Evolutionary conservation across 305 asterid species (phyloP), one percentile per base, ranked within the genome.

Genomic region (Fraxinus sp.): DNA sequence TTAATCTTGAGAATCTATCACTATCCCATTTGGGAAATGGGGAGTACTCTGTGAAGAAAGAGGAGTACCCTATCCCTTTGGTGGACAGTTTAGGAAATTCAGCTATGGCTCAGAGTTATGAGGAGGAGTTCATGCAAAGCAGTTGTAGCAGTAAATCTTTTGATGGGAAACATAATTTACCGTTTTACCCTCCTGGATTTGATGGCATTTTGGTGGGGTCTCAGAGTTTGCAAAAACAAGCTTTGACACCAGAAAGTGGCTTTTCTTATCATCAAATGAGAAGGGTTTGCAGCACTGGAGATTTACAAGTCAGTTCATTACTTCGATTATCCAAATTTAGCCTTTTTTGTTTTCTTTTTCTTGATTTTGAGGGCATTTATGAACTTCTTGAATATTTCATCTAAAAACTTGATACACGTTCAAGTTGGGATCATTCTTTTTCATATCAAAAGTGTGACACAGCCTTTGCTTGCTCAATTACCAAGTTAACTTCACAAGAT

Each of bases 211-310:
- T 88, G 33, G 35, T 66, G 80, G 97, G 92, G 78, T 83, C 91
- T 3, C 85, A 86, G 22, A 84, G 84, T 80, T 78, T 80, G 79
- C 91, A 88, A 0, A 71, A 80, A 41, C 88, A 86, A 52, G 49
- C 86, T 75, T 32, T 85, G 28, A 81, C 95, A 5, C 89, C 92
- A 16, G 92, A 90, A 57, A 83, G 68, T 57, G 82, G 88, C 85
- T 86, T 87, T 72, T 84, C 88, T 3, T 80, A 87, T 24, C 78
- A 87, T 44, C 94, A 90, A 85, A 92, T 95, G 84, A 92, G 97
- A 85, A 89, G 95, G 80, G 98, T 82, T 73, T 92, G 92, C 88
- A 93, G 98, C 87, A 87, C 95, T 39, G 98, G 98, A 49, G 98
- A 95, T 82, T 85, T 95, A 76, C 98, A 91, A 39, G 97, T 94